Conservation (phyloP, 257 asterid species). For the Voacanga thouarsii region DNA sequence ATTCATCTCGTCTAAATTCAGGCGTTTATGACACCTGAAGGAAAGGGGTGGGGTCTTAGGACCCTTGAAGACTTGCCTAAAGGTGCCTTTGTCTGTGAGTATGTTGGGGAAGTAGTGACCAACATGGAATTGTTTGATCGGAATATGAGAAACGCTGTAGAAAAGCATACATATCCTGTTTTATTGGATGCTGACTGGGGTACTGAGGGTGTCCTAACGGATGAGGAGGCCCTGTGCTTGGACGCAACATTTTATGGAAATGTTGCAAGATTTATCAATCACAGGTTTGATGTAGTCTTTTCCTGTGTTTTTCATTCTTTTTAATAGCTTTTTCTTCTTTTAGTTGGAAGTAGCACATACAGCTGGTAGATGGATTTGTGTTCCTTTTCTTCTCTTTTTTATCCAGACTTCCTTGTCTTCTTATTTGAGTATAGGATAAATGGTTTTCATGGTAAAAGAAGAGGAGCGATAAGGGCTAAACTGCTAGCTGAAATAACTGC, state of each 20-base stretch:
- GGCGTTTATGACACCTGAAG: conserved; percentile 55
- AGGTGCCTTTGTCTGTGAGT: conserved; percentile 65
- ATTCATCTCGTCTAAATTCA: background rate
- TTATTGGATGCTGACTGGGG: conserved; percentile 76
- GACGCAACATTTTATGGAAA: conserved; percentile 70
- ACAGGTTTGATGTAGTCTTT: conserved; percentile 30
- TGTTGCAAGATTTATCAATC: conserved; percentile 70
- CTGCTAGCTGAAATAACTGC: background rate
- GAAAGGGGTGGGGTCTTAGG: conserved; percentile 79
- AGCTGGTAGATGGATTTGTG: background rate
- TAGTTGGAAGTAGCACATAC: background rate
- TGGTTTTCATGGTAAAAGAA: background rate
- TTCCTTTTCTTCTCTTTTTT: too few species aligned
- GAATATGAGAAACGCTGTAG: conserved; percentile 30
- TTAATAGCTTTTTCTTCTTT: background rate
- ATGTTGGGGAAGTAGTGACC: conserved; percentile 65
- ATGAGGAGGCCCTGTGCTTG: conserved; percentile 72
- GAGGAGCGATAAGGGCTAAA: background rate
- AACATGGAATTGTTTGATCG: conserved; percentile 58
- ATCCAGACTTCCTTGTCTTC: background rate
- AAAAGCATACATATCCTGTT: conserved; percentile 60
- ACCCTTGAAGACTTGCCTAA: conserved; percentile 64
- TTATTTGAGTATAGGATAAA: background rate
- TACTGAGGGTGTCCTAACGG: conserved; percentile 53
- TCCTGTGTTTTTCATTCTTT: background rate